A percentile compares a stretch with the other conserved stretches of the same genome.
phyloP scores from a whole-genome alignment of 2,329 filamentous ascomycete genomes.

The Trichoderma sp. region DNA sequence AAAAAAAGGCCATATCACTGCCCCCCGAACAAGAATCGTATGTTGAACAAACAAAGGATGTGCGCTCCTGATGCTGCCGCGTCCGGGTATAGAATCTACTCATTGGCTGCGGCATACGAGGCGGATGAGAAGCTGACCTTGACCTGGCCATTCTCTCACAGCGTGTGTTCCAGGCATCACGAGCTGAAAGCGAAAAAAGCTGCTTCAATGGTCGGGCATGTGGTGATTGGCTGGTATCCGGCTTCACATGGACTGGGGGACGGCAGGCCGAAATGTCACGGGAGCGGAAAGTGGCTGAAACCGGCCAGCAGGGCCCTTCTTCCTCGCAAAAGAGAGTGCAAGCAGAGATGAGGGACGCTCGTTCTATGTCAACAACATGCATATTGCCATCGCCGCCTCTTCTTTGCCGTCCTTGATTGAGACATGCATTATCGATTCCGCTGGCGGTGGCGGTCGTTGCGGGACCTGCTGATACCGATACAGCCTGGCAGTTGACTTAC shows the following conservation, averaged over 20 bases:
- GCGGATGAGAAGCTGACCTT: background rate
- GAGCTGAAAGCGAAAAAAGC: constrained; percentile 7
- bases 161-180: background rate
- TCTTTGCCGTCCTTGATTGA: background rate
- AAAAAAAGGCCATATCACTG: background rate
- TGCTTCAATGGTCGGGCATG: background rate
- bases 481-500: too few species aligned
- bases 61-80: background rate
- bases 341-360: too few species aligned
- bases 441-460: constrained; percentile 2
- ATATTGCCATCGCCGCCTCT: too few species aligned
- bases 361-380: too few species aligned
- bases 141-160: background rate
- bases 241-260: constrained; percentile 2
- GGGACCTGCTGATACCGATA: background rate
- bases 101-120: constrained; percentile 6
- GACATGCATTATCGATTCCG: constrained; percentile 22
- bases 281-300: constrained; percentile 12
- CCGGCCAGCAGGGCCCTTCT: background rate
- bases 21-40: background rate
- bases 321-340: background rate
- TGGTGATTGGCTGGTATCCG: background rate
- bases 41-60: background rate
- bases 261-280: constrained; percentile 7
- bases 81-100: background rate